phyloP scores from a whole-genome alignment of 2,329 filamentous ascomycete species.

The Sporothrix brunneoviolacea region DNA sequence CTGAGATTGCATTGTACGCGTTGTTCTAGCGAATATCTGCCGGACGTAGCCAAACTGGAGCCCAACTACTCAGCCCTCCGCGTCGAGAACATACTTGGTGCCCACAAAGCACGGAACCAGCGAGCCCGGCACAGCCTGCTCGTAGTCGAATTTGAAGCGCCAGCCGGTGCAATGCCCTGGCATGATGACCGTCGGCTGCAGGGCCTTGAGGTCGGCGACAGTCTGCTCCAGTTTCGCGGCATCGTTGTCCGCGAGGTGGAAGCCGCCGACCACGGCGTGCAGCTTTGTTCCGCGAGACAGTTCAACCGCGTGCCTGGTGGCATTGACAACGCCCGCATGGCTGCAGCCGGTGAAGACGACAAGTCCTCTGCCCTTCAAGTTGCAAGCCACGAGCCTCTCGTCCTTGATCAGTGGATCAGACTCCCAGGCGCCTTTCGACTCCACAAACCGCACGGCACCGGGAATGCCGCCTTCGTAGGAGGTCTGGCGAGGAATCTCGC shows the following conservation, averaged over 20 bases:
- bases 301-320: slow-evolving; percentile 37
- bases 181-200: slow-evolving; percentile 42
- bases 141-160: slow-evolving; percentile 47
- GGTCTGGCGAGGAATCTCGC: slow-evolving; percentile 43
- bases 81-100: slow-evolving; percentile 26
- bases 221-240: slow-evolving; percentile 37
- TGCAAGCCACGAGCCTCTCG: slow-evolving; percentile 47
- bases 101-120: slow-evolving; percentile 46
- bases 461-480: slow-evolving; percentile 42
- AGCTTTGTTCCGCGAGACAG: slow-evolving; percentile 33
- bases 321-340: slow-evolving; percentile 49
- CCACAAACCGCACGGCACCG: slow-evolving; percentile 37
- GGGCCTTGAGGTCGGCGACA: slow-evolving; percentile 38
- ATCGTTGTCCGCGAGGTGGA: slow-evolving; percentile 43
- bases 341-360: slow-evolving; percentile 51
- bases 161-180: slow-evolving; percentile 52
- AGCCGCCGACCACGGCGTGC: slow-evolving; percentile 46
- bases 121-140: slow-evolving; percentile 42
- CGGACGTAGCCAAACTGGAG: no score
- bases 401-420: slow-evolving; percentile 44
- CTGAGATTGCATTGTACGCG: no score
- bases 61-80: no score
- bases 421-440: slow-evolving; percentile 35
- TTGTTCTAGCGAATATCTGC: no score
- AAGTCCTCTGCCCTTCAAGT: slow-evolving; percentile 47